Evolutionary conservation across 75 land plant genomes (phyloP).

Genomic region (Pinus albicaulis): DNA sequence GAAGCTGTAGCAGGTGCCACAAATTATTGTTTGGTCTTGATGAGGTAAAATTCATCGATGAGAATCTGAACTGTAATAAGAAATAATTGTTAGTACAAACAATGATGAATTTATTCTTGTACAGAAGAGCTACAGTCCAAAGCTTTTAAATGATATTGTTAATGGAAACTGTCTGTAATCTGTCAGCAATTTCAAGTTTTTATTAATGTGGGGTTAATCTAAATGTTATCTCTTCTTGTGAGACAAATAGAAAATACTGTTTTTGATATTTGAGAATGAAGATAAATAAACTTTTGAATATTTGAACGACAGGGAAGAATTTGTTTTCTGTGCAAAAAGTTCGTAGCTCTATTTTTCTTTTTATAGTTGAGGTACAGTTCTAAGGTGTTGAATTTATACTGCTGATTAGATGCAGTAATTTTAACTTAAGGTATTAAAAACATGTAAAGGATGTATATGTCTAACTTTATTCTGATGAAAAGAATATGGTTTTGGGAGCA

Average conservation of each 20-base stretch:
- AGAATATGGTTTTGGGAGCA: too few species aligned
- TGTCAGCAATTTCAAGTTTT: not conserved
- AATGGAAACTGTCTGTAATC: not conserved
- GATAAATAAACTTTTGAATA: not conserved
- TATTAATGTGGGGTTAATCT: not conserved
- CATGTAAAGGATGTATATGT: too few species aligned
- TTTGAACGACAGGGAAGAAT: not conserved
- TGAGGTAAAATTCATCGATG: not conserved
- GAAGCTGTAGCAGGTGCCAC: constrained; percentile 31
- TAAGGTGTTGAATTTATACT: not conserved
- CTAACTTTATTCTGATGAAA: too few species aligned
- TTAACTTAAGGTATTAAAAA: too few species aligned
- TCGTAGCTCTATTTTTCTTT: not conserved
- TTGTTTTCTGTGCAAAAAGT: too few species aligned
- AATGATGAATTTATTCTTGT: not conserved
- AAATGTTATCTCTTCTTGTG: not conserved
- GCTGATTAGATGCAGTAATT: not conserved
- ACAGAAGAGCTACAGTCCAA: not conserved
- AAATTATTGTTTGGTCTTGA: constrained; percentile 15
- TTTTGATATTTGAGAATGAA: not conserved
- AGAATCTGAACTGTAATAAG: not conserved
- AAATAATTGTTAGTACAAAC: not conserved
- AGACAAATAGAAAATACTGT: too few species aligned
- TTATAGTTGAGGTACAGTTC: not conserved
- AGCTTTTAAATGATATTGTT: not conserved